Percentiles rank a stretch among this genome's conserved stretches.
These are phyloP conservation scores for Gleditsia sinensis DNA, from an alignment of 306 rosid species.

Conservation along the genomic window DNA sequence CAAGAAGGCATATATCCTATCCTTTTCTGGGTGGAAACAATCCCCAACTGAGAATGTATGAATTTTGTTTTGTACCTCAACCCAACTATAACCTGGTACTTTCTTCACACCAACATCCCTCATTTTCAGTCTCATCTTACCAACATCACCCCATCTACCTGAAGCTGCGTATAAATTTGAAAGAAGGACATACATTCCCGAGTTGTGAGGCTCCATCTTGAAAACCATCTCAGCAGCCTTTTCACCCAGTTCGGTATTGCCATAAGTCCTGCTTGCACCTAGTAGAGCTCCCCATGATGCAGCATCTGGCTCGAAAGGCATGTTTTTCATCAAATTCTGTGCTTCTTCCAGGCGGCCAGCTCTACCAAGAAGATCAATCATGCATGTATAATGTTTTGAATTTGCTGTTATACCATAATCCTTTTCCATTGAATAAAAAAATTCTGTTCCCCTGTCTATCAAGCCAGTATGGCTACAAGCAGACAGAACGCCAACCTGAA, in stretches of 20 bases:
- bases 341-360: conserved; percentile 83
- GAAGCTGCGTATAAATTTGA: conserved; percentile 91
- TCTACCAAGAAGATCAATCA: conserved; percentile 88
- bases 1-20: conserved; percentile 67
- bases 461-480: conserved; percentile 86
- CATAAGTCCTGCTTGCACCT: conserved; percentile 83
- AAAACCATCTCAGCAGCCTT: conserved; percentile 82
- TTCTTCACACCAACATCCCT: conserved; percentile 73
- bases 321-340: conserved; percentile 60
- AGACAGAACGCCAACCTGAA: conserved; percentile 81
- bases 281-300: conserved; percentile 90
- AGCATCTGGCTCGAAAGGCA: conserved; percentile 80
- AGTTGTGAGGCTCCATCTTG: conserved; percentile 79
- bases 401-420: conserved; percentile 59
- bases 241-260: conserved; percentile 74
- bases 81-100: conserved; percentile 88
- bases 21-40: conserved; percentile 65
- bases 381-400: conserved; percentile 78
- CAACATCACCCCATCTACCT: conserved; percentile 81
- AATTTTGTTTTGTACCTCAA: conserved; percentile 73
- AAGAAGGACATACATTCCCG: conserved; percentile 90
- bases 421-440: conserved; percentile 64
- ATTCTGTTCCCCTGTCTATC: conserved; percentile 63
- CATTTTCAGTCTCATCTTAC: conserved; percentile 75
- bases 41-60: conserved; percentile 80